Base-by-base conservation (phyloP, 2,329 filamentous ascomycete species). In the Trichoderma sp. region DNA sequence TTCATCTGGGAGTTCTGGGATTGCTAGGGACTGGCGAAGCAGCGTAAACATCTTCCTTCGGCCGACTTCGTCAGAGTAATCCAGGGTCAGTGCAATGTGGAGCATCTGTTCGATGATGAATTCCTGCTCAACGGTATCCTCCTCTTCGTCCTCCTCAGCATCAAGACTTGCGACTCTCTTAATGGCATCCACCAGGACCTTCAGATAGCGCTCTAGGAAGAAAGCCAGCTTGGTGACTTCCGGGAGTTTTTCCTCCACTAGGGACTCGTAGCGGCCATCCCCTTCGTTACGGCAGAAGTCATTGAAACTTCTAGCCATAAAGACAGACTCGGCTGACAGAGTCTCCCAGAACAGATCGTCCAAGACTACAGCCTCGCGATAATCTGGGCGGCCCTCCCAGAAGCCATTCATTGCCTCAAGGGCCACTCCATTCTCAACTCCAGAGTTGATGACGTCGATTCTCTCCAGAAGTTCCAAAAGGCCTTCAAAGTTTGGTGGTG, bases 11-110 rank as follows among this genome's bases (percentile, higher is more conserved):
- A 99, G 84, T 72, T 96, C 92, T 4, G 94, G 88, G 63, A 94
- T 90, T 0, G 93, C 93, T 17, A 99, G 83, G 2, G 91, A 90
- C 76, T 97, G 92, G 66, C 95, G 88, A 69, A 98, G 86, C 37
- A 98, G 85, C 19, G 92, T 89, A 77, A 97, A 97, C 93, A 99
- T 98, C 81, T 97, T 97, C 68, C 94, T 87, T 71, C 95, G 88
- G 59, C 95, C 95, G 70, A 97, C 92, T 78, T 98, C 95, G 76
- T 99, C 95, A n/a, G 92, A 94, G 79, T 98, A 99, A 79, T 99
- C 95, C 60, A 98, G 86, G 1, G 92, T 96, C 69, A 94, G 85
- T 5, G 93, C 92, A 75, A 99, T 97, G 73, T 97, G 91, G 39
- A 99, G 88, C 67, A 99, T 84, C 76, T 99, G 96, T 77, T 98